A percentile compares a stretch with the other conserved stretches of the same genome.
phyloP scores from a whole-genome alignment of 148 eudicot species.

The Arbutus unedo region DNA sequence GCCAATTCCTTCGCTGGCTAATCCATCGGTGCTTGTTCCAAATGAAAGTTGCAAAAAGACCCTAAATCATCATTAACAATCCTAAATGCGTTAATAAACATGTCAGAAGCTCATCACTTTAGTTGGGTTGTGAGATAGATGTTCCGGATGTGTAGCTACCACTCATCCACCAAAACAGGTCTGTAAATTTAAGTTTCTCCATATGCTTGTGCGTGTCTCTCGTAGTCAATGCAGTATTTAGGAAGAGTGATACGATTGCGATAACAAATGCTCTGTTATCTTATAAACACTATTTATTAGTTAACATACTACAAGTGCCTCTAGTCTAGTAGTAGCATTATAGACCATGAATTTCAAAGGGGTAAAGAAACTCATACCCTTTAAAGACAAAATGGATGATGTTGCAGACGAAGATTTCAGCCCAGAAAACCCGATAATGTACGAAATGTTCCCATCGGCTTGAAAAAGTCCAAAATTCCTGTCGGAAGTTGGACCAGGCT shows the following conservation, averaged over 20 bases:
- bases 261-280: not conserved
- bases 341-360: slow-evolving; percentile 1
- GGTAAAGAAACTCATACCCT: slow-evolving; percentile 25
- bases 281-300: too few relatives aligned
- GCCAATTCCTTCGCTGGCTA: too few relatives aligned
- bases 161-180: too few relatives aligned
- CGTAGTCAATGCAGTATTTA: too few relatives aligned
- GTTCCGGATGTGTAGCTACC: not conserved
- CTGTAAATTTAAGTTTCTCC: not conserved
- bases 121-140: not conserved
- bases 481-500: slow-evolving; percentile 61
- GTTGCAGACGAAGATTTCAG: slow-evolving; percentile 41
- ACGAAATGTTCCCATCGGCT: slow-evolving; percentile 50
- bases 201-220: not conserved
- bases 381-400: slow-evolving; percentile 28
- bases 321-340: not conserved
- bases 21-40: not conserved
- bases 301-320: not conserved
- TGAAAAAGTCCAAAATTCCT: slow-evolving; percentile 60
- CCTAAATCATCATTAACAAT: not conserved
- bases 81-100: not conserved
- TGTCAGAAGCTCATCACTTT: not conserved
- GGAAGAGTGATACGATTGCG: too few relatives aligned
- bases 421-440: slow-evolving; percentile 56
- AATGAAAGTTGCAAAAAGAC: not conserved